These are phyloP conservation scores for Vicia villosa DNA, from an alignment of 306 rosid species.

Conservation along the genomic window DNA sequence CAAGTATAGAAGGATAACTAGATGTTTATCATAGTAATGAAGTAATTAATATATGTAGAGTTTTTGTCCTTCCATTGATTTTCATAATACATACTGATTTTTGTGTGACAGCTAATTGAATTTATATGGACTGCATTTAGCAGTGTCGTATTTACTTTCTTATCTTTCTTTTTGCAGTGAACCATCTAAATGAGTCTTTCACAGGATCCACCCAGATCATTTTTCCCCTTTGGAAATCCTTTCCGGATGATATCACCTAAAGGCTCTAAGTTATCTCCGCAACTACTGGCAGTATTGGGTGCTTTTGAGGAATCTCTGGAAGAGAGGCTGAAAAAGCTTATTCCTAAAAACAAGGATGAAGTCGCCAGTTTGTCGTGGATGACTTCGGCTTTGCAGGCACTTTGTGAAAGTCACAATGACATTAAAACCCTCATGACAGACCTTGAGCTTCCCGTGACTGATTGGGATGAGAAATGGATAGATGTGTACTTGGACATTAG, in stretches of 20 bases:
- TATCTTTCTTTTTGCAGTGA: constrained; percentile 43
- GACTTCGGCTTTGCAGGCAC: constrained; percentile 67
- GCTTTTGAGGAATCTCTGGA: constrained; percentile 74
- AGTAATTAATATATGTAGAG: background rate
- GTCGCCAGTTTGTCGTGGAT: constrained; percentile 83
- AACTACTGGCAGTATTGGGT: constrained; percentile 48
- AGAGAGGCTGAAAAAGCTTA: constrained; percentile 68
- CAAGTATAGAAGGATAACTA: background rate
- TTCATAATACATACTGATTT: background rate
- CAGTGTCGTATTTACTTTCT: constrained; percentile 13
- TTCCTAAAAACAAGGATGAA: constrained; percentile 60
- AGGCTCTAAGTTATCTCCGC: constrained; percentile 56
- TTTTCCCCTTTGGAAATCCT: constrained; percentile 90
- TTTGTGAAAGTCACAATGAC: constrained; percentile 66
- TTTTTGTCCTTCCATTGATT: background rate
- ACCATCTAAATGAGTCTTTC: constrained; percentile 67
- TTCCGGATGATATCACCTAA: constrained; percentile 64
- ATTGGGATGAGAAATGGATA: constrained; percentile 95
- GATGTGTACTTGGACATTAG: constrained; percentile 88
- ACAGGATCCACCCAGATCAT: constrained; percentile 70
- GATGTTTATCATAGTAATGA: background rate
- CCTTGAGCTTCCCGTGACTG: constrained; percentile 68
- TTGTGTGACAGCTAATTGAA: constrained; percentile 32
- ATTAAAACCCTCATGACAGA: constrained; percentile 63
- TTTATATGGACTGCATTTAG: constrained; percentile 16